Percentiles rank a stretch among this genome's conserved stretches.
Evolutionary conservation across 345 rosid species (phyloP).

Genomic region (Rhodamnia argentea): DNA sequence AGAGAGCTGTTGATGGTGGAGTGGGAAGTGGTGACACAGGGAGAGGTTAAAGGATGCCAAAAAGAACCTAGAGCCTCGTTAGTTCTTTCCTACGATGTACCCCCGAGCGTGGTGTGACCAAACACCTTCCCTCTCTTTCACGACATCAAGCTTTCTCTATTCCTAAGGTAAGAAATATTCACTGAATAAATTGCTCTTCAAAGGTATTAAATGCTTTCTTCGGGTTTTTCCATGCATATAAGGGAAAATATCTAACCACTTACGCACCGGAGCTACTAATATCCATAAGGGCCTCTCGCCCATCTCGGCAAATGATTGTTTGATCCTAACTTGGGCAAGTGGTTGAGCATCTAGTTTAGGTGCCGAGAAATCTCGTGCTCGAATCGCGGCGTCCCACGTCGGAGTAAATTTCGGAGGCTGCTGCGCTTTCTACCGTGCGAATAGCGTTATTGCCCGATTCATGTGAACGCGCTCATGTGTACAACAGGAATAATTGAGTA

Average conservation of each 20-base stretch:
- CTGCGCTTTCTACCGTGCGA: accelerated
- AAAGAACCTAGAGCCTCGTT: not conserved
- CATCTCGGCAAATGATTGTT: not conserved
- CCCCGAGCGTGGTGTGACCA: not conserved
- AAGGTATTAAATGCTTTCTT: not conserved
- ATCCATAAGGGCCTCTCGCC: not conserved
- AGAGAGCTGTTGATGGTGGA: not conserved
- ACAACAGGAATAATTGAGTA: no score
- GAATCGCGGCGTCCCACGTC: accelerated
- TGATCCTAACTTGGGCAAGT: accelerated
- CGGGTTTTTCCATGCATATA: not conserved
- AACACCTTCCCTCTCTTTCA: not conserved
- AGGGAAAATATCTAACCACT: not conserved
- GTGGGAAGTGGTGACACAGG: not conserved
- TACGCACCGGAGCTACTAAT: not conserved
- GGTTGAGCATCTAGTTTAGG: accelerated
- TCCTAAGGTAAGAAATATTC: not conserved
- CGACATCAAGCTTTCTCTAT: not conserved
- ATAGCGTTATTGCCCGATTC: accelerated
- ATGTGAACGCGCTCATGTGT: accelerated
- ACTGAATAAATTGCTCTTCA: not conserved
- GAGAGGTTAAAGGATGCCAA: slow-evolving; percentile 9
- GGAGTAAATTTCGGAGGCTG: not conserved
- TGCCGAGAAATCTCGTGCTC: not conserved
- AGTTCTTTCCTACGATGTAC: not conserved